Base-by-base conservation (phyloP, 306 rosid genomes). In the Acacia crassicarpa region DNA sequence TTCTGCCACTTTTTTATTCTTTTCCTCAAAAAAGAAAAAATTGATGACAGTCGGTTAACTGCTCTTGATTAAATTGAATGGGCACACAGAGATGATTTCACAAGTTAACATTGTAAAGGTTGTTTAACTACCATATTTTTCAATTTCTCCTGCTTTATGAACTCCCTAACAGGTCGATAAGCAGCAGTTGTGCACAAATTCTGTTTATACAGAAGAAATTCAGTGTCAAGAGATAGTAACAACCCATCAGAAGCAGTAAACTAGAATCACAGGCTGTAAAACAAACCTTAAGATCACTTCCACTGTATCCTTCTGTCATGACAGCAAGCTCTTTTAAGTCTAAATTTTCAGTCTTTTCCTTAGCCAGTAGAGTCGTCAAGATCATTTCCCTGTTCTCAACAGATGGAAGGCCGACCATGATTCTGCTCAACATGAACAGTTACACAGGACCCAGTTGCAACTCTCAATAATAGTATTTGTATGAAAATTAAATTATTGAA, bases 231-330 rank as follows among this genome's bases (percentile, higher is more conserved):
- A 87, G 61, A 65, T 67, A 20, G 30, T 80, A 32, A 65, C 17
- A 56, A 44, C 35, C 67, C 67, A 35, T 66, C 43, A 79, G 45
- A 72, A 40, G 9, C 2, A 65, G 30, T 8, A 70, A 71, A 75
- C 41, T 67, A 76, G 63, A 78, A 77, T 6, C 33, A 58, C 22
- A 8, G 45, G 75, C 23, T 35, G 41, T 59, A 56, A 88, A 74
- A 44, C 78, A 75, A 65, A 93, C 99, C 98, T 93, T 95, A 12
- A 95, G 97, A 83, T 95, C 99, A 81, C 98, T 95, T 81, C 98
- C 98, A 84, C 91, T 95, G 49, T 79, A 95, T 71, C 99, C 99
- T 84, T 91, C 94, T 19, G 97, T 93, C 88, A 91, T 90, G 67
- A 75, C 22, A 70, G 97, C 94, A 25, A 93, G 97, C 82, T 90